phyloP scores from a whole-genome alignment of 257 asterid genomes.

The Primulina huaijiensis region DNA sequence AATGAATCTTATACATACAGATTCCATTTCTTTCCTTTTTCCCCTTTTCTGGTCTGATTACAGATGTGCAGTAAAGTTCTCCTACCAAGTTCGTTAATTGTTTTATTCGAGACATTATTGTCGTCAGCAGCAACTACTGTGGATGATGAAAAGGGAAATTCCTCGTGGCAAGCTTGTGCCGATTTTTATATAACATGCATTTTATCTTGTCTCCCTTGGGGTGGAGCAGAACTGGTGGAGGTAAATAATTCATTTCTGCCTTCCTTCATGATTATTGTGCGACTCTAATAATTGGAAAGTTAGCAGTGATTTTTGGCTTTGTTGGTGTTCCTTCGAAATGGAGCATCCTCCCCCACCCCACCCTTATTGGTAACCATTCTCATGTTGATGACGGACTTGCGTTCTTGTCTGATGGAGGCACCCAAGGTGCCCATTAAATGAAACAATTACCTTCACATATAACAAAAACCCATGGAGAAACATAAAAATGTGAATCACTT shows the following conservation, averaged over 20 bases:
- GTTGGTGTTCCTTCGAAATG: no score
- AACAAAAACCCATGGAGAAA: no score
- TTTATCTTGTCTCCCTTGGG: conserved; percentile 97
- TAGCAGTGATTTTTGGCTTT: neutral
- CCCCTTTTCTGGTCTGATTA: conserved; percentile 20
- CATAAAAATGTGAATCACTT: no score
- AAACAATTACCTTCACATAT: no score
- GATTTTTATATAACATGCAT: conserved; percentile 87
- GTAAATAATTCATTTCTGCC: conserved; percentile 34
- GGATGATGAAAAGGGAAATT: conserved; percentile 96
- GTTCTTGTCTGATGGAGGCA: no score
- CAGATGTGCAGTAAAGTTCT: conserved; percentile 99
- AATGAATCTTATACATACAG: conserved; percentile 10
- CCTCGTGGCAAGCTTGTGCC: conserved; percentile 98
- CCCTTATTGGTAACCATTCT: no score
- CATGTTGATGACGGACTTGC: no score
- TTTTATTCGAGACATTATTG: conserved; percentile 73
- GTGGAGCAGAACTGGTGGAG: conserved; percentile 96
- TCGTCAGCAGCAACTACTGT: conserved; percentile 97
- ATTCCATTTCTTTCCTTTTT: neutral
- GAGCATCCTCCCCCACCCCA: no score
- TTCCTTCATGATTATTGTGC: conserved; percentile 8
- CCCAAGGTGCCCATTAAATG: no score
- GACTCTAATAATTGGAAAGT: neutral
- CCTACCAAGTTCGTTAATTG: conserved; percentile 77